A percentile compares a stretch with the other conserved stretches of the same genome.
These are phyloP conservation scores for Sphaerostilbella broomeana DNA, from an alignment of 2,329 filamentous ascomycete species.

Conservation along the genomic window DNA sequence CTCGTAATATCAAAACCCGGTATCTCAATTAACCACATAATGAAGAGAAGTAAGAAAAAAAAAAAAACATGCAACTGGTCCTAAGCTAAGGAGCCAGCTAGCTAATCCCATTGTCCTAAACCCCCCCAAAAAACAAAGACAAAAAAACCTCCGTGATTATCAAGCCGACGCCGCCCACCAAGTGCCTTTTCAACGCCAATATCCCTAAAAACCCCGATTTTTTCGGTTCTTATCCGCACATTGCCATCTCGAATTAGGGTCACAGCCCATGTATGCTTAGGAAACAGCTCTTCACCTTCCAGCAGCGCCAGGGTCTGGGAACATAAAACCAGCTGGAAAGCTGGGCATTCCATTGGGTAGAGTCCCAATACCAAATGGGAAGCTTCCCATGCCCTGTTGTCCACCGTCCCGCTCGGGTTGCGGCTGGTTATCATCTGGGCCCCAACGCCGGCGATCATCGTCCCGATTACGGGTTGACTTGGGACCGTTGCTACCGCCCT, in stretches of 20 bases:
- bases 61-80: too few relatives aligned
- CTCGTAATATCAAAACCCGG: too few relatives aligned
- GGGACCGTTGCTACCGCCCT: slow-evolving; percentile 57
- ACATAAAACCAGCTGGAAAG: slow-evolving; percentile 34
- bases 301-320: slow-evolving; percentile 28
- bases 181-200: too few relatives aligned
- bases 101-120: too few relatives aligned
- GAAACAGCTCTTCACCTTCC: slow-evolving; percentile 9
- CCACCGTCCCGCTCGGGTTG: slow-evolving; percentile 8
- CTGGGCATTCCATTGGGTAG: slow-evolving; percentile 37
- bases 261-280: too few relatives aligned
- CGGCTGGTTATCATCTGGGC: slow-evolving; percentile 22
- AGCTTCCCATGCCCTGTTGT: slow-evolving; percentile 19
- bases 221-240: not conserved
- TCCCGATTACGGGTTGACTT: slow-evolving; percentile 50
- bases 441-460: slow-evolving; percentile 30
- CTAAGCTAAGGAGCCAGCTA: too few relatives aligned
- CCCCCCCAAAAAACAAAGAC: too few relatives aligned
- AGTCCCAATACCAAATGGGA: slow-evolving; percentile 35
- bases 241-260: not conserved
- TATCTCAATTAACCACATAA: too few relatives aligned
- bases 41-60: too few relatives aligned
- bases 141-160: too few relatives aligned
- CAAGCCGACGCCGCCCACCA: too few relatives aligned
- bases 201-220: too few relatives aligned